A percentile compares a stretch with the other conserved stretches of the same genome.
phyloP scores from a whole-genome alignment of 2,329 filamentous ascomycete genomes.

The Ophiostoma piceae region DNA sequence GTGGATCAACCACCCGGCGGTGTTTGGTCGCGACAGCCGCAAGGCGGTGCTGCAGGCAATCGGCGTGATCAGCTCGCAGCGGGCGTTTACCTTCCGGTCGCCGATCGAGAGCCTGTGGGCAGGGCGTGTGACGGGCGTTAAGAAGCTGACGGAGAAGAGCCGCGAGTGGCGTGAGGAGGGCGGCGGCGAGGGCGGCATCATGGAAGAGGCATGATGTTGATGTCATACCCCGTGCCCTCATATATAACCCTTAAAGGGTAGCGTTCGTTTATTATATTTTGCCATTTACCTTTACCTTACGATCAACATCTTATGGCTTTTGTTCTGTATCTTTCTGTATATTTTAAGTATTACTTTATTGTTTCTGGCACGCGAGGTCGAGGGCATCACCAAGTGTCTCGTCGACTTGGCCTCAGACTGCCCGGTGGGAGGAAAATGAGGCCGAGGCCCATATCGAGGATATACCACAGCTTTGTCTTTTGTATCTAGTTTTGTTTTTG shows the following conservation, averaged over 20 bases:
- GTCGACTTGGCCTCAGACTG: not conserved
- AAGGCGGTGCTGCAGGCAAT: conserved; percentile 96
- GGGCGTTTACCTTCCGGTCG: conserved; percentile 88
- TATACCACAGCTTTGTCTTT: conserved; percentile 12
- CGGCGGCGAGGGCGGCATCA: conserved; percentile 63
- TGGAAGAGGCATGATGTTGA: conserved; percentile 49
- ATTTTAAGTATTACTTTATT: not conserved
- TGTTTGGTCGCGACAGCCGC: conserved; percentile 87
- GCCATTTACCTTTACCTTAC: not conserved
- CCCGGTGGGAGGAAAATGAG: conserved; percentile 1
- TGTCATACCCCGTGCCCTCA: not conserved
- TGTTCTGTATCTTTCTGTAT: not conserved
- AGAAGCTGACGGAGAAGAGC: conserved; percentile 72
- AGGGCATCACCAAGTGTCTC: not conserved
- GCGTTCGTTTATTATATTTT: not conserved
- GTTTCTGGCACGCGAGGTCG: not conserved
- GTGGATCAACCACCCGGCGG: conserved; percentile 95
- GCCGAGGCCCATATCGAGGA: not conserved
- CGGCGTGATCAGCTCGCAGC: conserved; percentile 90
- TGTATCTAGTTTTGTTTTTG: not conserved
- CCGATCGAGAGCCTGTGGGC: conserved; percentile 89
- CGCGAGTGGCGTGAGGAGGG: conserved; percentile 88
- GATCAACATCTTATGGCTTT: not conserved
- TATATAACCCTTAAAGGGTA: not conserved
- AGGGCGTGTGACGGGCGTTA: conserved; percentile 72